phyloP scores from a whole-genome alignment of 371 early-diverging fungal genomes.

The Mitosporidium daphniae region DNA sequence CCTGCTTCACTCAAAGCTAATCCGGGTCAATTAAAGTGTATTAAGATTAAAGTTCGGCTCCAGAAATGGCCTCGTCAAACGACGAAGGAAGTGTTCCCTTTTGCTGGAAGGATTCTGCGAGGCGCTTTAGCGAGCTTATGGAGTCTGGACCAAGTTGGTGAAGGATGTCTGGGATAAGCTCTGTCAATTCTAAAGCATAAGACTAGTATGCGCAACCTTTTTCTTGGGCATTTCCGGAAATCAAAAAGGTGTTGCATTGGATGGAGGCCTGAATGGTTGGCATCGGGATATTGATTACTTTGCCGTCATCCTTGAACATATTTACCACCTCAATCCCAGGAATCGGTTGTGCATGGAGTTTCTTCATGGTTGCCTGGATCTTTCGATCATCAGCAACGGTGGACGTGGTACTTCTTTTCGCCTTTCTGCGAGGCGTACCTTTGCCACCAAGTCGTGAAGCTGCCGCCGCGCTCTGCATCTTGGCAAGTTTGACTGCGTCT shows the following conservation, averaged over 20 bases:
- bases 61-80: too few relatives aligned
- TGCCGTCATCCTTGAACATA: conserved; percentile 77
- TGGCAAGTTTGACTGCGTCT: background rate
- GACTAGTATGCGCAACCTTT: conserved; percentile 13
- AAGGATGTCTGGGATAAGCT: conserved; percentile 61
- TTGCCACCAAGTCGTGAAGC: conserved; percentile 72
- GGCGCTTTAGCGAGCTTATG: conserved; percentile 37
- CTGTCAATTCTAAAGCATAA: conserved; percentile 22
- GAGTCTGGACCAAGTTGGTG: conserved; percentile 75
- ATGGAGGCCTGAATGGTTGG: conserved; percentile 56
- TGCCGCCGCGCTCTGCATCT: background rate
- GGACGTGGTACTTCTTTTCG: conserved; percentile 30
- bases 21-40: too few relatives aligned
- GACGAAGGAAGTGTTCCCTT: too few relatives aligned
- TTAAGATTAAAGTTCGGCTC: too few relatives aligned
- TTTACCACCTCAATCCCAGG: conserved; percentile 72
- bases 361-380: conserved; percentile 40
- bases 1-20: too few relatives aligned
- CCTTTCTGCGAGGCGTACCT: conserved; percentile 77
- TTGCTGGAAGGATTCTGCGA: conserved; percentile 48
- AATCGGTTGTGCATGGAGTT: conserved; percentile 42
- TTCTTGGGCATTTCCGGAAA: conserved; percentile 40
- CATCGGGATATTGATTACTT: conserved; percentile 49
- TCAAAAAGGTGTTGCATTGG: conserved; percentile 50
- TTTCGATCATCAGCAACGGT: conserved; percentile 46